phyloP scores from a whole-genome alignment of 768 basidiomycete genomes.

The Suillus fuscotomentosus region DNA sequence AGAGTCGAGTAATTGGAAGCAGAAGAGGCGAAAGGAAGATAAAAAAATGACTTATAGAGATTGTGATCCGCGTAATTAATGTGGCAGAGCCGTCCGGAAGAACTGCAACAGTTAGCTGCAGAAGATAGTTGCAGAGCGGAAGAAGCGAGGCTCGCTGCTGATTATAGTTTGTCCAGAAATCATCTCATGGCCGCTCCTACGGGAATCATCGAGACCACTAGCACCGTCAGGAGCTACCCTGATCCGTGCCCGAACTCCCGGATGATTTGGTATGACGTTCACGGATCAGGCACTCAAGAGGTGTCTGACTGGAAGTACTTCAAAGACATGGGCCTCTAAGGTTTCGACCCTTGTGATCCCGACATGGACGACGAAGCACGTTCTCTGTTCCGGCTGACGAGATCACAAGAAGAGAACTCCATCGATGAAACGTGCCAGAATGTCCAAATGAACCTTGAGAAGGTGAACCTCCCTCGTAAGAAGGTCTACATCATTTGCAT shows the following conservation, averaged over 20 bases:
- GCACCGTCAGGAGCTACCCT: neutral
- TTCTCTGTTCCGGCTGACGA: conserved; percentile 3
- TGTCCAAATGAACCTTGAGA: conserved; percentile 10
- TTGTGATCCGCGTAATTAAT: neutral
- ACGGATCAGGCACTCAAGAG: neutral
- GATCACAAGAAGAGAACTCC: conserved; percentile 11
- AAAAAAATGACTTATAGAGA: neutral
- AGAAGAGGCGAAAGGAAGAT: neutral
- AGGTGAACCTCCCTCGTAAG: no score
- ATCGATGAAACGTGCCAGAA: conserved; percentile 14
- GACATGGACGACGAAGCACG: neutral
- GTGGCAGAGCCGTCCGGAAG: neutral
- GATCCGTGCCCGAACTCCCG: neutral
- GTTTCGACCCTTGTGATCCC: neutral
- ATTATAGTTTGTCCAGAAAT: neutral
- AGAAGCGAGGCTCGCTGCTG: neutral
- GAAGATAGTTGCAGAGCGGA: neutral
- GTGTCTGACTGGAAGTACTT: neutral
- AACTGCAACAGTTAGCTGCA: neutral
- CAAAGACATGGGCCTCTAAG: neutral
- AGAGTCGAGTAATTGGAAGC: neutral
- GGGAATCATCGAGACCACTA: neutral
- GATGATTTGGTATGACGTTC: neutral
- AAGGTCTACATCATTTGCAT: no score
- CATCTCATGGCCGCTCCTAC: neutral